phyloP scores from a whole-genome alignment of 2,329 filamentous ascomycete genomes.

The Elsinoe arachidis region DNA sequence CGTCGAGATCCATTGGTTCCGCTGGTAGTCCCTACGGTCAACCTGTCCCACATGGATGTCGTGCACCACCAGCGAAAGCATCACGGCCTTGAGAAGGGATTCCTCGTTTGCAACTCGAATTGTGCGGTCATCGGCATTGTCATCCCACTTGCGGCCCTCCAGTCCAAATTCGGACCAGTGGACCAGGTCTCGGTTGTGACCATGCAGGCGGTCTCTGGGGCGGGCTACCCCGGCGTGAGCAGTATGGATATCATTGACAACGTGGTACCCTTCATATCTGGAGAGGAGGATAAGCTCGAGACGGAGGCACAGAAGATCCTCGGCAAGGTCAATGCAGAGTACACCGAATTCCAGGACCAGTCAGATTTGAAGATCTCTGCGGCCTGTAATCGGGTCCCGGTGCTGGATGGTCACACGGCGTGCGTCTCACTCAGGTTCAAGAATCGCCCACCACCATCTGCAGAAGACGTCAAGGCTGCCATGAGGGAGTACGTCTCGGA shows the following conservation, averaged over 20 bases:
- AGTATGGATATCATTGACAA: conserved; percentile 97
- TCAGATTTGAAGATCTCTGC: conserved; percentile 66
- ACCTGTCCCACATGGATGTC: conserved; percentile 75
- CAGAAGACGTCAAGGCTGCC: conserved; percentile 68
- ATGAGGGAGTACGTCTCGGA: conserved; percentile 75
- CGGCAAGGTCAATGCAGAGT: conserved; percentile 60
- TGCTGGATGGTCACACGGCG: conserved; percentile 91
- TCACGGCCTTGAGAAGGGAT: conserved; percentile 68
- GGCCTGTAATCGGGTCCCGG: conserved; percentile 88
- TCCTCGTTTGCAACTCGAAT: conserved; percentile 96
- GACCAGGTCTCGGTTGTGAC: conserved; percentile 77
- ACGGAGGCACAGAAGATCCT: conserved; percentile 93
- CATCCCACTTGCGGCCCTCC: conserved; percentile 85
- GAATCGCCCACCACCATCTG: conserved; percentile 62
- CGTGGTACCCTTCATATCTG: conserved; percentile 84
- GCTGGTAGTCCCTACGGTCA: conserved; percentile 90
- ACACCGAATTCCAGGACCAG: conserved; percentile 70
- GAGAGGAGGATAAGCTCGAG: conserved; percentile 94
- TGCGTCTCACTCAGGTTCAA: conserved; percentile 82
- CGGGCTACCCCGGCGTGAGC: conserved; percentile 81
- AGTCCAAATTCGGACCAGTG: conserved; percentile 74
- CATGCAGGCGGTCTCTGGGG: conserved; percentile 88
- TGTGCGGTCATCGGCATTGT: conserved; percentile 95
- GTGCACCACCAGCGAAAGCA: conserved; percentile 80
- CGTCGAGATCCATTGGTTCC: conserved; percentile 82